These are phyloP conservation scores for Pleurotus cornucopiae DNA, from an alignment of 768 basidiomycete species.

Conservation along the genomic window DNA sequence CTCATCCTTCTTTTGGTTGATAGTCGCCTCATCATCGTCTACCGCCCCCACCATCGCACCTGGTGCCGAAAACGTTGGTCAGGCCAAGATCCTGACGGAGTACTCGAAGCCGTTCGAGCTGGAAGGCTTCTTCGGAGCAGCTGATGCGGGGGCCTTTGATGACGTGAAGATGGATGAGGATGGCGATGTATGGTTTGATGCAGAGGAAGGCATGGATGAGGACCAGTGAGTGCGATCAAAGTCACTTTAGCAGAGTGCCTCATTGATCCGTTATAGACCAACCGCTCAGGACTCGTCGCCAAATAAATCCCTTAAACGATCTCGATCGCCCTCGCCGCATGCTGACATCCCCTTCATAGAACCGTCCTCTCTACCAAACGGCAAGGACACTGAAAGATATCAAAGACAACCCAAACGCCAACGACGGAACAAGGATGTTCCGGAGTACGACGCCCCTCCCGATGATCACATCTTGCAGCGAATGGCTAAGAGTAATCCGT, in stretches of 20 bases:
- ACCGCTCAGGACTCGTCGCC: not conserved
- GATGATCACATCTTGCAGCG: conserved; percentile 38
- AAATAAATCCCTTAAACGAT: conserved; percentile 33
- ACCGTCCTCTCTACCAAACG: conserved; percentile 13
- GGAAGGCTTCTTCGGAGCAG: conserved; percentile 75
- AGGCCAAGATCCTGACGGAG: conserved; percentile 69
- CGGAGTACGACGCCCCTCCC: conserved; percentile 47
- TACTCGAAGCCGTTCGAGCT: conserved; percentile 78
- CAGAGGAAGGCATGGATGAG: conserved; percentile 21
- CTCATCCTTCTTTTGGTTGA: not conserved
- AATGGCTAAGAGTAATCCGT: conserved; percentile 54
- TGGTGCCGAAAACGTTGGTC: conserved; percentile 77
- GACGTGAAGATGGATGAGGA: conserved; percentile 17
- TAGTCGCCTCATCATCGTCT: conserved; percentile 22
- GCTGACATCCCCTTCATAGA: conserved; percentile 10
- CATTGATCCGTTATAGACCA: no score
- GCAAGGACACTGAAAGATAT: conserved; percentile 13
- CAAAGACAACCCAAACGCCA: conserved; percentile 55
- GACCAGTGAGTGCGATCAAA: conserved; percentile 16
- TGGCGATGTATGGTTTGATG: conserved; percentile 18
- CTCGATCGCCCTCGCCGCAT: conserved; percentile 27
- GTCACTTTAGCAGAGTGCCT: no score
- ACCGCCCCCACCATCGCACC: conserved; percentile 43
- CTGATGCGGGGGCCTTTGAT: conserved; percentile 79
- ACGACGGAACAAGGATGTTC: conserved; percentile 51